Evolutionary conservation across 495 filamentous ascomycete genomes (phyloP), one percentile per base, ranked within the genome.

Genomic region (Mycothermus thermophilus): DNA sequence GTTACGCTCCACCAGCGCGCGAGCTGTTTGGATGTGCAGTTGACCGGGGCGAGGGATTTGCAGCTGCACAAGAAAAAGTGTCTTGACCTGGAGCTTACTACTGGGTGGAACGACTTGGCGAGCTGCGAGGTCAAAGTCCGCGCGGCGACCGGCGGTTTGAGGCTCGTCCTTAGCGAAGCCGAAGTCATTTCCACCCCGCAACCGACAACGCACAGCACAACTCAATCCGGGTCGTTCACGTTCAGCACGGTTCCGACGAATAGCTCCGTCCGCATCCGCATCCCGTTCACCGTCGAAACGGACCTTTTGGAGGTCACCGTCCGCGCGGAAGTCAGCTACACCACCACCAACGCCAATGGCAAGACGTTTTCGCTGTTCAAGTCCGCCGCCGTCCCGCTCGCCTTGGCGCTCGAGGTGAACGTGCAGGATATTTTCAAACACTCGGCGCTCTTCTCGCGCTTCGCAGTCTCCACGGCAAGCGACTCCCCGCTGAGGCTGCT

Each of bases 371-470:
- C 67, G 34, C 93, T 79, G 48, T 69, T 74, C 2, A 67, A 69
- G 30, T 74, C 70, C 15, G 67, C 65, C 8, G 67, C 69, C n/a
- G 61, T 84, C 16, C 70, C 75, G 1, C 77, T 82, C 5, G 60
- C 72, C 12, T 62, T 96, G 8, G 83, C 83, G 0, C 70, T 99
- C 25, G 85, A 85, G 12, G 88, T 99, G 40, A 95, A 96, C 43
- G 88, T 99, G 25, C 85, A 95, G 46, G 92, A 99, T 44, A 74
- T 84, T 24, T 99, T 99, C 67, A 92, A 92, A 52, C 69, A 81
- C 33, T 59, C 75, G 19, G 63, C 75, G 1, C 67, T 96, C 0
- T 90, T 88, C 46, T 94, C 88, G 0, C 75, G 77, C 32, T 96
- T 97, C 51, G 90, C 80, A 11, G 74, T 97, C 26, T 81, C 79